Percentiles rank a stretch among this genome's conserved stretches.
These are phyloP conservation scores for Dalbergia cultrata DNA, from an alignment of 306 rosid genomes.

Conservation along the genomic window DNA sequence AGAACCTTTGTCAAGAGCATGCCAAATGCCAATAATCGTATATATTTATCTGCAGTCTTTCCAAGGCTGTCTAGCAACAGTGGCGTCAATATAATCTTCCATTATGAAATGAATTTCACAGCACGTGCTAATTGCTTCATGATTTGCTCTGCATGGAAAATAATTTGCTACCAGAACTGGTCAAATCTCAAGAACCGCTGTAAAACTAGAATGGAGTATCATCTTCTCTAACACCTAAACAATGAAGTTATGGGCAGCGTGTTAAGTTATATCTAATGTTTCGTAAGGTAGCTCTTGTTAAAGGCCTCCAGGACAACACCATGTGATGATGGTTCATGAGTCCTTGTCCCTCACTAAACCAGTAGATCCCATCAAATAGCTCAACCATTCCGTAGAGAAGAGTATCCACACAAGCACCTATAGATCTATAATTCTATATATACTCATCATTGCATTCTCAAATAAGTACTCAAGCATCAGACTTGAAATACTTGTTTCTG, in stretches of 20 bases:
- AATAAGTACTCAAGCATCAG: not conserved
- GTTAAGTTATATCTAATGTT: too few species aligned
- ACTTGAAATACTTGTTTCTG: not conserved
- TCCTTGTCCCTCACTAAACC: not conserved
- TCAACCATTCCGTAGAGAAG: not conserved
- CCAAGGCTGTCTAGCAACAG: too few species aligned
- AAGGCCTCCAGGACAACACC: constrained; percentile 16
- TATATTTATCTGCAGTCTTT: too few species aligned
- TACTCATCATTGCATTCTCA: not conserved
- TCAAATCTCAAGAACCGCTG: not conserved
- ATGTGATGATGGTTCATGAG: constrained; percentile 19
- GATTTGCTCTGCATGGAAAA: too few species aligned
- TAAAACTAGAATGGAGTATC: too few species aligned
- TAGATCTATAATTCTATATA: not conserved
- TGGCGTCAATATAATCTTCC: too few species aligned
- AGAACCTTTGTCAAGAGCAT: not conserved
- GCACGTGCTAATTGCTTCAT: too few species aligned
- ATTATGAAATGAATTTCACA: too few species aligned
- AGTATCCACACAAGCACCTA: not conserved
- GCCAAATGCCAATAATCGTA: too few species aligned
- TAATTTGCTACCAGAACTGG: not conserved
- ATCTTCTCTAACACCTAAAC: not conserved
- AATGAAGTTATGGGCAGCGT: too few species aligned
- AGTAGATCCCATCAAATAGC: too few species aligned
- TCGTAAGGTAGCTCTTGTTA: not conserved